Evolutionary conservation across 1,284 basidiomycete genomes (phyloP).

Genomic region (Filobasidium uniguttulatum): DNA sequence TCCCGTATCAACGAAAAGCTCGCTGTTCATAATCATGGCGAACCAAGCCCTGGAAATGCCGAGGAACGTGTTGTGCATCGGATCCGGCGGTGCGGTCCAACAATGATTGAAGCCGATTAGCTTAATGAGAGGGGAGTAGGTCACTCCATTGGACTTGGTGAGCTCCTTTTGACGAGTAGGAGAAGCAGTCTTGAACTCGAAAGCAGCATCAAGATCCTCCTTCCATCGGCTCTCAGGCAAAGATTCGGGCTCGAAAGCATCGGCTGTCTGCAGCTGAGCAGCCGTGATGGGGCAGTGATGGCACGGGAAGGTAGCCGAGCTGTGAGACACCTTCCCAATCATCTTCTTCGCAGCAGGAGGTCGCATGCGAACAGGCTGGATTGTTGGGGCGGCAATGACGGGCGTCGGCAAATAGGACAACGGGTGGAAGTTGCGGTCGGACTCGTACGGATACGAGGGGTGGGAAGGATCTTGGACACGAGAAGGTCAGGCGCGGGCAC

Average conservation of each 20-base stretch:
- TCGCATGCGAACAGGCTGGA: background rate
- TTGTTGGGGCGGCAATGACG: no score
- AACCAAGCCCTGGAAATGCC: background rate
- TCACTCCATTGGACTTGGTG: background rate
- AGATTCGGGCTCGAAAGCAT: background rate
- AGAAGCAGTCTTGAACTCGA: background rate
- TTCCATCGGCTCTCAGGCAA: background rate
- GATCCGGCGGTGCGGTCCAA: background rate
- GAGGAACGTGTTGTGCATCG: background rate
- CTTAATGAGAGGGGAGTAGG: background rate
- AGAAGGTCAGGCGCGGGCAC: no score
- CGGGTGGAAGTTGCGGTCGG: no score
- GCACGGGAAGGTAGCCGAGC: background rate
- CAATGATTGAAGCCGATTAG: background rate
- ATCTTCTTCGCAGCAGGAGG: background rate
- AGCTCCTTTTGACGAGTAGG: background rate
- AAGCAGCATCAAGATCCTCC: background rate
- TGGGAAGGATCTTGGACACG: no score
- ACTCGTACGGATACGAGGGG: no score
- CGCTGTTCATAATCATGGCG: background rate
- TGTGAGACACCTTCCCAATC: background rate
- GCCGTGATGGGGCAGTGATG: background rate
- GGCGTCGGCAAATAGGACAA: no score
- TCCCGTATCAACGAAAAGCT: background rate
- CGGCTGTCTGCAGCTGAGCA: background rate